Evolutionary conservation across 495 filamentous ascomycete species (phyloP).

Genomic region (Neurospora africana): DNA sequence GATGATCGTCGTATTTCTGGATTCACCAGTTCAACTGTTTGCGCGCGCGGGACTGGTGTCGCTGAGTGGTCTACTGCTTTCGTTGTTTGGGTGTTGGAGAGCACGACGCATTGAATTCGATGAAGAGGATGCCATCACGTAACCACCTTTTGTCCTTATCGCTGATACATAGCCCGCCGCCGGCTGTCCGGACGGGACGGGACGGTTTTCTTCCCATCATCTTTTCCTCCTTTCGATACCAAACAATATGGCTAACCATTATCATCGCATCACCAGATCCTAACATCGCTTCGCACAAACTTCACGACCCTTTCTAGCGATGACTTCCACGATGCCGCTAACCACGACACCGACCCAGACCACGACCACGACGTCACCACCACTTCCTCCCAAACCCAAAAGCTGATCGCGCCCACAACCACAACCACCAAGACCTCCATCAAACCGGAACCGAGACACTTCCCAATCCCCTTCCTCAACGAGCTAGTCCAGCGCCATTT

Average conservation of each 20-base stretch:
- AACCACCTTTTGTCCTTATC: background rate
- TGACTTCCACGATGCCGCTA: background rate
- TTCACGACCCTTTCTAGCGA: constrained; percentile 4
- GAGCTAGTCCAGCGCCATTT: constrained; percentile 28
- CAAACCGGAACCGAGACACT: constrained; percentile 7
- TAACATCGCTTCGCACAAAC: constrained; percentile 37
- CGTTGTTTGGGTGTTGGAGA: background rate
- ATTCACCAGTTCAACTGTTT: background rate
- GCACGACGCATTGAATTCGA: background rate
- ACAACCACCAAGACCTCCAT: background rate
- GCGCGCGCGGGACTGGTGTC: background rate
- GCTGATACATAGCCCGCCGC: background rate
- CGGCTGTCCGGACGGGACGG: background rate
- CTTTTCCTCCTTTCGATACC: background rate
- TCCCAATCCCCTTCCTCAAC: constrained; percentile 33
- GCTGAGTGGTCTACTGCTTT: background rate
- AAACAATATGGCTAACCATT: background rate
- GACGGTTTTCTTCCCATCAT: background rate
- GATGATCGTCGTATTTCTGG: background rate
- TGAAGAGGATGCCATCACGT: background rate
- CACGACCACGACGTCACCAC: background rate
- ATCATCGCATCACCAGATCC: constrained; percentile 20
- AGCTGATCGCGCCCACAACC: background rate
- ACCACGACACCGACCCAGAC: background rate
- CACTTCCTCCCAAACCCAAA: background rate